Conservation (phyloP, 306 rosid genomes). For the Cucurbita pepo region DNA sequence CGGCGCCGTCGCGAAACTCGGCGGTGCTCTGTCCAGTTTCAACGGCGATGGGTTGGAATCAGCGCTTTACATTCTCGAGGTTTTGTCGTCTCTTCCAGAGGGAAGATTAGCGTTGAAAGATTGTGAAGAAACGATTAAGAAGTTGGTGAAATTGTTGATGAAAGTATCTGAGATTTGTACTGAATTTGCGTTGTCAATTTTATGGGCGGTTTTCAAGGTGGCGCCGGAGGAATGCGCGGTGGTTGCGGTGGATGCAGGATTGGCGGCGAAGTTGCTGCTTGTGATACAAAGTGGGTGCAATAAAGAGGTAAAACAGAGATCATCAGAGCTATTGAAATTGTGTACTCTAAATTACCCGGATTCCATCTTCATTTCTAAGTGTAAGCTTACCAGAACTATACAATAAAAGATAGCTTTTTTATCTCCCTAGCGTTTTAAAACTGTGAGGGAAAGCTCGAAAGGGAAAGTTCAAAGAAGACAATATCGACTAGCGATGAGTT, state of each 20-base stretch:
- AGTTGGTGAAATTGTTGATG: constrained; percentile 36
- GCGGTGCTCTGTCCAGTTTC: constrained; percentile 25
- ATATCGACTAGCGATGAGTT: too few relatives aligned
- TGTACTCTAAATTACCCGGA: constrained; percentile 39
- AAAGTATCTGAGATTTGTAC: constrained; percentile 44
- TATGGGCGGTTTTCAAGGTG: constrained; percentile 39
- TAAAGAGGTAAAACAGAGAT: constrained; percentile 27
- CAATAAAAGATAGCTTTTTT: constrained; percentile 18
- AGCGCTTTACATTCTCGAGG: constrained; percentile 27
- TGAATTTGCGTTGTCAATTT: constrained; percentile 29
- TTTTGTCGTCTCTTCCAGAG: constrained; percentile 25
- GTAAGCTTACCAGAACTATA: constrained; percentile 45
- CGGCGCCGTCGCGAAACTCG: constrained; percentile 28
- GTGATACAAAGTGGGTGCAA: constrained; percentile 49
- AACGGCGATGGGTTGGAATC: constrained; percentile 26
- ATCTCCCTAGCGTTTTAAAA: too few relatives aligned
- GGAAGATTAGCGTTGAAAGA: constrained; percentile 36
- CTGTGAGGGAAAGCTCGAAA: too few relatives aligned
- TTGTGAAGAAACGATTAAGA: constrained; percentile 25
- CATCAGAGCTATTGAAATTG: constrained; percentile 33
- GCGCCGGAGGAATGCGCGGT: constrained; percentile 43
- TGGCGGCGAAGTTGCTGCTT: constrained; percentile 37
- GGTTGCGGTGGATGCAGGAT: constrained; percentile 43
- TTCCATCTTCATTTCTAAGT: constrained; percentile 36
- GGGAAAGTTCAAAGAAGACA: too few relatives aligned